Conservation (phyloP, 176 grass and related monocot genomes). For the Cenchrus purpureus region DNA sequence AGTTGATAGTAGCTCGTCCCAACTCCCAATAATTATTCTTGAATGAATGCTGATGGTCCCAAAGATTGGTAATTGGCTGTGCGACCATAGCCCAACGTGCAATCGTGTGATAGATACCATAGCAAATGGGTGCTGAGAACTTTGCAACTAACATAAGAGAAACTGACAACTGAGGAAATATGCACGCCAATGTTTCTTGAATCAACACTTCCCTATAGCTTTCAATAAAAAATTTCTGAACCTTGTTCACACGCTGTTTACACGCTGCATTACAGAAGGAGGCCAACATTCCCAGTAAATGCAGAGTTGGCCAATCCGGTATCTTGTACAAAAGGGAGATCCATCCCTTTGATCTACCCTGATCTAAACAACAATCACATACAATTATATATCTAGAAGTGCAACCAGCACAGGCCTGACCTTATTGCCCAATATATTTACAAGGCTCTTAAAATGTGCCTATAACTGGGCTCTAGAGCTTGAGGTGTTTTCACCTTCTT, state of each 20-base stretch:
- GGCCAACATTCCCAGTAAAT: conserved; percentile 37
- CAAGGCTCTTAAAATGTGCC: conserved; percentile 31
- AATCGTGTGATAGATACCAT: neutral
- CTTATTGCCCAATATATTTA: conserved; percentile 48
- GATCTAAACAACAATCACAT: conserved; percentile 38
- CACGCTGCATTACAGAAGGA: conserved; percentile 24
- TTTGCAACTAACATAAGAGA: neutral
- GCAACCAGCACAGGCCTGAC: conserved; percentile 33
- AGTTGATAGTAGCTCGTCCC: neutral
- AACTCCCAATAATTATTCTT: neutral
- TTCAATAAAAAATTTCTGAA: neutral
- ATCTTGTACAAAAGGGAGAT: conserved; percentile 13
- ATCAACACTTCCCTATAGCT: neutral
- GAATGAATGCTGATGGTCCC: neutral
- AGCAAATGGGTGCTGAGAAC: neutral
- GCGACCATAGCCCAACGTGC: neutral
- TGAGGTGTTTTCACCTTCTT: conserved; percentile 37
- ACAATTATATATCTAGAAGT: conserved; percentile 38
- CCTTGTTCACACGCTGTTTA: neutral
- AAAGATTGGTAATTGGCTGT: neutral
- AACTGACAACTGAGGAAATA: neutral
- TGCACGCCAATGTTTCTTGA: neutral
- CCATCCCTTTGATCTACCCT: conserved; percentile 37
- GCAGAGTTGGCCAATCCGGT: conserved; percentile 10
- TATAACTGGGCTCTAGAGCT: conserved; percentile 36